Evolutionary conservation across 495 filamentous ascomycete species (phyloP), one percentile per base, ranked within the genome.

Genomic region (Usnea hakonensis): DNA sequence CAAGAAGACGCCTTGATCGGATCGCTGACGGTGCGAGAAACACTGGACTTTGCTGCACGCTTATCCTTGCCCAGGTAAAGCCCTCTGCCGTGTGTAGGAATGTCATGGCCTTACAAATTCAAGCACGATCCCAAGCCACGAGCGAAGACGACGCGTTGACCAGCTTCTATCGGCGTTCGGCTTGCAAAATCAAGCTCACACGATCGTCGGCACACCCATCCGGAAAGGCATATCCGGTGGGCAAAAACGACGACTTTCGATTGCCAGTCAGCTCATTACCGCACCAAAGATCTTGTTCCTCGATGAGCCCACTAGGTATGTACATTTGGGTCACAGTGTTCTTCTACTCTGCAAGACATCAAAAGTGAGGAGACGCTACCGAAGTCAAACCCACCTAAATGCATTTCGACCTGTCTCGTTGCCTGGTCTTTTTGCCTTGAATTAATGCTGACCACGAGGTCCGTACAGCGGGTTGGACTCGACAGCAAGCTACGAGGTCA

Each of bases 171-270:
- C n/a, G n/a, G n/a, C n/a, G n/a, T n/a, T n/a, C n/a, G n/a, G n/a
- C n/a, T n/a, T n/a, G n/a, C n/a, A n/a, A n/a, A n/a, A n/a, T n/a
- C n/a, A n/a, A n/a, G n/a, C n/a, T n/a, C n/a, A n/a, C n/a, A n/a
- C n/a, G n/a, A n/a, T 89, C 0, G 83, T 91, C 43, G 88, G 88
- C 23, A 84, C 79, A 66, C 84, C 89, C 8, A 73, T 87, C 26
- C 75, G 85, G 60, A 91, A 90, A 68, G 88, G 88, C 1, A 90
- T 90, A 58, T 89, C 85, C 53, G 88, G 88, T 14, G 88, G 88
- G 28, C 87, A 91, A 73, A 90, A 90, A 71, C 75, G 88, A 28
- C 76, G 88, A 62, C 85, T 90, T 13, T 84, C 85, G 8, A 90
- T 91, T 66, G 88, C 86, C 6, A 82, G 89, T 10, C 88, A 91